A percentile compares a stretch with the other conserved stretches of the same genome.
Evolutionary conservation across 2,329 filamentous ascomycete species (phyloP).

Genomic region (Xylaria sp.): DNA sequence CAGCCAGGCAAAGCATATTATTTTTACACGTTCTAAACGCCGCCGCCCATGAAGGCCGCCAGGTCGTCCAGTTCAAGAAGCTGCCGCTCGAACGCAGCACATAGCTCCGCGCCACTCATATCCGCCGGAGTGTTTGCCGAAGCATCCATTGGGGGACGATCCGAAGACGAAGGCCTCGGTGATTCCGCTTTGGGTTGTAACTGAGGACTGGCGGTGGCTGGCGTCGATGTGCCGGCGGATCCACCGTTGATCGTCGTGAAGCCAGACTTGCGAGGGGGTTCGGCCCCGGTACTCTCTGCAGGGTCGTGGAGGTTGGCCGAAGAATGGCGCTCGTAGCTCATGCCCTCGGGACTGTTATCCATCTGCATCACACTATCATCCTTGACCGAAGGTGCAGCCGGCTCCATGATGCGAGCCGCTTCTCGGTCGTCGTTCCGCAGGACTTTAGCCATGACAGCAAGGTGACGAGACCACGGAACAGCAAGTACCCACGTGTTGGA

Average conservation of each 20-base stretch:
- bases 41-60: conserved; percentile 58
- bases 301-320: conserved; percentile 33
- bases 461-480: conserved; percentile 54
- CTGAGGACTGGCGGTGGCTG: conserved; percentile 42
- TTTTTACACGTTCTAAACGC: conserved; percentile 38
- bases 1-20: background rate
- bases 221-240: conserved; percentile 44
- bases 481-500: conserved; percentile 57
- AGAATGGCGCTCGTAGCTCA: conserved; percentile 51
- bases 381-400: conserved; percentile 42
- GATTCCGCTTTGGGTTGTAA: conserved; percentile 37
- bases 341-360: conserved; percentile 50
- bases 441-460: conserved; percentile 58
- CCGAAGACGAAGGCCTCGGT: conserved; percentile 28
- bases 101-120: conserved; percentile 56
- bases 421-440: conserved; percentile 47
- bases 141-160: conserved; percentile 24
- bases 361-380: conserved; percentile 52
- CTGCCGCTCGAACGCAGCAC: conserved; percentile 54
- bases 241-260: conserved; percentile 56
- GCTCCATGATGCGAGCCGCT: conserved; percentile 28
- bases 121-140: conserved; percentile 35
- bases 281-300: conserved; percentile 44
- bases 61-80: conserved; percentile 56
- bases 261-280: conserved; percentile 51